phyloP scores from a whole-genome alignment of 306 rosid genomes.

The Neltuma alba region DNA sequence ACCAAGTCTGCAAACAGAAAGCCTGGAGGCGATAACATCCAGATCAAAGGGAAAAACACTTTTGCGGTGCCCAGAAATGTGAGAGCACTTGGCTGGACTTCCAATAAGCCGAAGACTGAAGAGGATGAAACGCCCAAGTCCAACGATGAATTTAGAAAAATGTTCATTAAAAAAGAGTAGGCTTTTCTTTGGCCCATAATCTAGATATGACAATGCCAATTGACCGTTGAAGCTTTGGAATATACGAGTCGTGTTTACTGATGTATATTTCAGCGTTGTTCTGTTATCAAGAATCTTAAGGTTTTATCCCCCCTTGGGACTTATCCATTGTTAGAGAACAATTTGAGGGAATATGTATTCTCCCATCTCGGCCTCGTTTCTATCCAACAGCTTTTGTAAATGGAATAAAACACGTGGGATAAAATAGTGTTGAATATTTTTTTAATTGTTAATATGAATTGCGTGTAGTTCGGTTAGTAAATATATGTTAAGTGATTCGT shows the following conservation, averaged over 20 bases:
- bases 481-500: too few relatives aligned
- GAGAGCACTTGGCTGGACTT: constrained; percentile 57
- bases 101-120: constrained; percentile 52
- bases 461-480: too few relatives aligned
- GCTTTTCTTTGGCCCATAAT: background rate
- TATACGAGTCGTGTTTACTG: constrained; percentile 3
- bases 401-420: background rate
- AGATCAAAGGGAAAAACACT: constrained; percentile 81
- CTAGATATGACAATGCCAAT: background rate
- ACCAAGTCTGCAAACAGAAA: constrained; percentile 40
- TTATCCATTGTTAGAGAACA: background rate
- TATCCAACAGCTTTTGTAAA: background rate
- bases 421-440: too few relatives aligned
- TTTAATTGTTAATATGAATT: too few relatives aligned
- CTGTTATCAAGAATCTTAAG: background rate
- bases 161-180: constrained; percentile 56
- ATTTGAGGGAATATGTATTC: background rate
- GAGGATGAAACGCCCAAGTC: constrained; percentile 78
- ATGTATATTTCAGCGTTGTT: constrained; percentile 8
- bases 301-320: background rate
- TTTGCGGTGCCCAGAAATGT: constrained; percentile 85
- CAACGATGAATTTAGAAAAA: constrained; percentile 88
- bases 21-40: constrained; percentile 47
- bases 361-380: background rate
- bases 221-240: background rate